Evolutionary conservation across 1,139 yeast genomes (phyloP), one percentile per base, ranked within the genome.

Genomic region (Kodamaea alishanica): DNA sequence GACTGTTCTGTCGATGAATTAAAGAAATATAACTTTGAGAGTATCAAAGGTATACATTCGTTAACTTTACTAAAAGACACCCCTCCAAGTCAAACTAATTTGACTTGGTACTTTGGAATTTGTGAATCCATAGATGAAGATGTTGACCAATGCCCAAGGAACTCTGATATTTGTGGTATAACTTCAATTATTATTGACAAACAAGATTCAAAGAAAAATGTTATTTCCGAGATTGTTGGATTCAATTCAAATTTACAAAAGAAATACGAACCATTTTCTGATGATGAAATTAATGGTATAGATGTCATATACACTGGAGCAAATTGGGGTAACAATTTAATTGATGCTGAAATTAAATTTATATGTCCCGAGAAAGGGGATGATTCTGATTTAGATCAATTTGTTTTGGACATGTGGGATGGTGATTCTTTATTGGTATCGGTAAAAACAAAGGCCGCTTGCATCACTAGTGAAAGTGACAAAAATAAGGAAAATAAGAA

Each of bases 61-160:
- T 65, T 67, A 11, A 53, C 67, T 6, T 40, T 53, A 5, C 51
- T 67, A 26, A 65, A 60, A 32, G 75, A 73, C 35, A 86, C 96
- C 9, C 97, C 97, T 23, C 97, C 97, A 2, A 75, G 90, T 5
- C 65, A 61, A 32, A 79, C 87, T 2, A 72, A 68, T 37, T 61
- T 71, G 28, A 70, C 77, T 3, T 86, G 96, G 90, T 77, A 70
- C 52, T 52, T 89, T 35, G 84, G 87, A 34, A 70, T 88, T 8
- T 87, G 95, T 61, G 79, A 75, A 33, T 64, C 76, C 7, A 60
- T 75, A 24, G 57, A 62, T 24, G 63, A 60, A 26, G 62, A 55
- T 6, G 58, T 67, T 5, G 61, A 62, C 3, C 65, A 65, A 23
- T 88, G 96, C 60, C 84, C 88, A 0, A 64, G 65, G 36, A 80